These are phyloP conservation scores for Nannochloris sp. DNA, from an alignment of 139 green algal species.

Conservation along the genomic window DNA sequence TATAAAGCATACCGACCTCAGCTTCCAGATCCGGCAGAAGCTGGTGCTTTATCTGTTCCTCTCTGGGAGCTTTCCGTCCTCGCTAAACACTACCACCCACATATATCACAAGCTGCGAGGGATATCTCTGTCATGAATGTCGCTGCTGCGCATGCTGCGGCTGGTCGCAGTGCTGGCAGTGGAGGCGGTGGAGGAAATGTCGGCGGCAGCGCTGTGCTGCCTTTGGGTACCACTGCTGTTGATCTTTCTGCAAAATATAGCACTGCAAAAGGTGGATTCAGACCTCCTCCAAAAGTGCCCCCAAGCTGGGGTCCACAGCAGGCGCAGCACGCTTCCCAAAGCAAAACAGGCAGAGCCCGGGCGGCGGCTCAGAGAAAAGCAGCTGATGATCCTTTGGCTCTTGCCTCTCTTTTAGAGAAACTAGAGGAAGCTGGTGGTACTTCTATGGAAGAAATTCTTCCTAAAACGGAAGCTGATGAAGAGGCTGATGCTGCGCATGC, in stretches of 20 bases:
- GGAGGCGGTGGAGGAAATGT: too few species aligned
- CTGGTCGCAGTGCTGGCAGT: background rate
- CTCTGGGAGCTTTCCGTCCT: slow-evolving; percentile 47
- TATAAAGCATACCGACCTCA: slow-evolving; percentile 2
- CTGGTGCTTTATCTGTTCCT: slow-evolving; percentile 17
- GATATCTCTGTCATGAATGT: slow-evolving; percentile 2
- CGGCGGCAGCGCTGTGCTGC: slow-evolving; percentile 1
- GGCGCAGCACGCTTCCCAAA: too few species aligned
- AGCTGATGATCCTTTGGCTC: background rate
- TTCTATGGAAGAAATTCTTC: background rate
- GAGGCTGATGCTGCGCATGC: background rate
- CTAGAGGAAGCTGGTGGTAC: background rate
- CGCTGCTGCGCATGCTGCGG: background rate
- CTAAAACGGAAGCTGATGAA: background rate
- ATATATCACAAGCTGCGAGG: slow-evolving; percentile 5
- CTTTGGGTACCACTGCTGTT: background rate
- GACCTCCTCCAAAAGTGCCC: slow-evolving; percentile 27
- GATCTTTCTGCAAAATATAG: slow-evolving; percentile 40
- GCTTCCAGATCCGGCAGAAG: slow-evolving; percentile 6
- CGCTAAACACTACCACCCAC: slow-evolving; percentile 31
- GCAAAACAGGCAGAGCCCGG: background rate
- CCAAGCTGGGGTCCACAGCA: background rate
- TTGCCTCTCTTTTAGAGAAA: background rate
- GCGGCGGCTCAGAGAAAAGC: background rate
- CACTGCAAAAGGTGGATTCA: slow-evolving; percentile 33